Evolutionary conservation across 2,329 filamentous ascomycete species (phyloP).

Genomic region (Dactylellina parvicollis): DNA sequence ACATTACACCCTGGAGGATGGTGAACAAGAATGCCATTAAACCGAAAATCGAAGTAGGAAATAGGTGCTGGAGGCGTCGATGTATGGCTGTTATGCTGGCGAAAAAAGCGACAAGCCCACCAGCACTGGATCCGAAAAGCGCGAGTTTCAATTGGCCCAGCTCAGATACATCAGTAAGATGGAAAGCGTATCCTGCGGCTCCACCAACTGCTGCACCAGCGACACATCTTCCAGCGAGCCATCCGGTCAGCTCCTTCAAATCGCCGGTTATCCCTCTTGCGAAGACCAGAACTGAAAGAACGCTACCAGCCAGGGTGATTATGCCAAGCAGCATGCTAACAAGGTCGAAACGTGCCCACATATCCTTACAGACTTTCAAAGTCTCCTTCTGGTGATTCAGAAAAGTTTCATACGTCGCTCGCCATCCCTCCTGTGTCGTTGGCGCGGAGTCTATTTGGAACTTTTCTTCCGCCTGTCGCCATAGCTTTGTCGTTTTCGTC

Average conservation of each 20-base stretch:
- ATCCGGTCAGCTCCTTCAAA: conserved; percentile 66
- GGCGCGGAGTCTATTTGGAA: conserved; percentile 58
- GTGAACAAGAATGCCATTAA: conserved; percentile 84
- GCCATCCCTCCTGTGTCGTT: conserved; percentile 60
- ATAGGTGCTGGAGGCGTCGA: conserved; percentile 63
- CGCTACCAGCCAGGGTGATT: conserved; percentile 72
- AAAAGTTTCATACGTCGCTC: conserved; percentile 68
- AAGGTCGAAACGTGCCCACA: conserved; percentile 94
- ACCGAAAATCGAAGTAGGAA: conserved; percentile 85
- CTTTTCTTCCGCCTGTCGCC: conserved; percentile 69
- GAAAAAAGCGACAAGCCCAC: conserved; percentile 63
- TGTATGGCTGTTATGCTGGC: conserved; percentile 59
- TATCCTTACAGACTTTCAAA: conserved; percentile 77
- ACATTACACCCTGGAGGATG: conserved; percentile 87
- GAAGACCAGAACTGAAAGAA: conserved; percentile 78
- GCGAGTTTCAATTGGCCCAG: conserved; percentile 58
- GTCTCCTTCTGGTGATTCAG: conserved; percentile 80
- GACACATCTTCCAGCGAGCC: conserved; percentile 66
- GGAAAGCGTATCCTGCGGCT: conserved; percentile 33
- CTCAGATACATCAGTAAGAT: conserved; percentile 16
- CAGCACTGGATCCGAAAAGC: conserved; percentile 62
- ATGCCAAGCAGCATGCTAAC: conserved; percentile 85
- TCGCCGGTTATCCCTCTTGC: conserved; percentile 69
- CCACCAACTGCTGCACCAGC: conserved; percentile 65
- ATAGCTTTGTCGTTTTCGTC: conserved; percentile 69